Base-by-base conservation (phyloP, 139 green algal genomes). In the Eudorina sp. region DNA sequence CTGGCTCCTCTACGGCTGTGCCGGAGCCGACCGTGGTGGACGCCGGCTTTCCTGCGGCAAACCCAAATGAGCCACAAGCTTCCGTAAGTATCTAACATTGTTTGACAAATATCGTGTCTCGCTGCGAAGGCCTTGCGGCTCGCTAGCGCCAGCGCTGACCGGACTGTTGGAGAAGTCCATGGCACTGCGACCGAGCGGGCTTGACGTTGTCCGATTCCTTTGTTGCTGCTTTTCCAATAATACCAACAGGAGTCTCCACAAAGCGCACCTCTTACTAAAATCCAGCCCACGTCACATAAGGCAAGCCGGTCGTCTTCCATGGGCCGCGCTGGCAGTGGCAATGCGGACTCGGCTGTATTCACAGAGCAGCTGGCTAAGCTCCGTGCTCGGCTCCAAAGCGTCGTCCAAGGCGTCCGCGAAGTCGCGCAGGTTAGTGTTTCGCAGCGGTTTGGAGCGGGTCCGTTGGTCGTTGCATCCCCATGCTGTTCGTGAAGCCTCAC, bases 361-460 rank as follows among this genome's bases (percentile, higher is more conserved):
- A 55, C 23, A 3, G 78, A 75, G 38, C 78, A 85, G 40, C 55
- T 85, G 14, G 40, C 55, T 1, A 55, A 55, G 7, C 58, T 85
- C 23, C 78, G 78, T 4, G 38, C 78, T 5, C 41, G 80, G 13
- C 16, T 86, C 18, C 60, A 86, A 46, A 64, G 41, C 41, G 60
- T 86, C 4, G 80, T 86, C 29, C 60, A 86, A 48, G 75, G 75
- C 21, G 78, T 85, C 38, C 36, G 78, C 0, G 78, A 70, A 27
- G 78, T 74, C 16, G 75, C 75, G 3, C 48, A 81, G 73, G 73
- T 81, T 58, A n/a, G n/a, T n/a, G n/a, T n/a, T n/a, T n/a, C n/a
- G n/a, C n/a, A n/a, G n/a, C n/a, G n/a, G n/a, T n/a, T n/a, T n/a
- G n/a, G n/a, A n/a, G n/a, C n/a, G n/a, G n/a, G n/a, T n/a, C n/a